These are phyloP conservation scores for Starmerella floricola DNA, from an alignment of 805 yeast species.

Conservation along the genomic window DNA sequence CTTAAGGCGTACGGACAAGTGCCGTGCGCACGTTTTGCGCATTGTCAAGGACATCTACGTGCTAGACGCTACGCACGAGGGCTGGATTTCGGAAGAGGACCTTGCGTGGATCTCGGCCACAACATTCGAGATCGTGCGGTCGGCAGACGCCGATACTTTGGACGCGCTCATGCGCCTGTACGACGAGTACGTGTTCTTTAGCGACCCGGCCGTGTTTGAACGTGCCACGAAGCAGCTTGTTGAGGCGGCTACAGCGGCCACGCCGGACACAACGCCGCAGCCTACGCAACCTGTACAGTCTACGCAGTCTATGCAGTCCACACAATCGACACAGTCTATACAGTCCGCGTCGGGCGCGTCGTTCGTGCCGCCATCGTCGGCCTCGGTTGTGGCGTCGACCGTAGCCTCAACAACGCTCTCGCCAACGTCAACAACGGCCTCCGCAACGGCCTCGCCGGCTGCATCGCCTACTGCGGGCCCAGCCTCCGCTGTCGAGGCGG, in stretches of 20 bases:
- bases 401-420: no score
- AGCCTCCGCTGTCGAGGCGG: no score
- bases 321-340: no score
- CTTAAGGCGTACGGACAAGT: constrained; percentile 21
- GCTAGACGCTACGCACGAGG: constrained; percentile 14
- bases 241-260: constrained; percentile 3
- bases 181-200: constrained; percentile 11
- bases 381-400: no score
- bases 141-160: constrained; percentile 11
- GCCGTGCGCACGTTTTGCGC: constrained; percentile 24
- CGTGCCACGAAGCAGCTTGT: constrained; percentile 11
- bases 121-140: constrained; percentile 10
- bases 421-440: no score
- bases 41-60: constrained; percentile 15
- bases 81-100: constrained; percentile 12
- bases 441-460: background rate
- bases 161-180: constrained; percentile 12
- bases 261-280: no score
- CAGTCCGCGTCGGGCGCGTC: no score
- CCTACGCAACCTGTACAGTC: no score
- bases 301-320: no score
- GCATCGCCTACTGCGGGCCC: no score
- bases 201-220: constrained; percentile 5
- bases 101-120: constrained; percentile 11
- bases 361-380: no score